phyloP scores from a whole-genome alignment of 306 rosid genomes.

The Castanea sativa region DNA sequence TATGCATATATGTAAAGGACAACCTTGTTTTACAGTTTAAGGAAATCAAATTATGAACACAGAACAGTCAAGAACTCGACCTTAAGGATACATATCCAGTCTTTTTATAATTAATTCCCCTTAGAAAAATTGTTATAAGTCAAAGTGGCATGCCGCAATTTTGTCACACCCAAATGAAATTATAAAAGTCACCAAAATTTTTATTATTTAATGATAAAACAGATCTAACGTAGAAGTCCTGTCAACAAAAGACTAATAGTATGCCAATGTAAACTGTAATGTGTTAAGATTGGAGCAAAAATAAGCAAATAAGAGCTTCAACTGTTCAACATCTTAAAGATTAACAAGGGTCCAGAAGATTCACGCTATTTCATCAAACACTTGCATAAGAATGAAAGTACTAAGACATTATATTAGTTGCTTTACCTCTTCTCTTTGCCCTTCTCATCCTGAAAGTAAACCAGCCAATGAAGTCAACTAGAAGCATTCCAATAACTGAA shows the following conservation, averaged over 20 bases:
- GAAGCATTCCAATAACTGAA: slow-evolving; percentile 4
- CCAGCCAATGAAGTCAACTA: slow-evolving; percentile 11
- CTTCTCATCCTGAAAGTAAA: not conserved
- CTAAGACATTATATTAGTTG: not conserved
- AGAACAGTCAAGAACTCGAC: too few species aligned
- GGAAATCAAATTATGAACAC: too few species aligned
- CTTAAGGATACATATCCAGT: too few species aligned
- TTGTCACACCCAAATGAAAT: not conserved
- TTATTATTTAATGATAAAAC: too few species aligned
- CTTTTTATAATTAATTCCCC: too few species aligned
- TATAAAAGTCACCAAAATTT: too few species aligned
- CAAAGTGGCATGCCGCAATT: not conserved
- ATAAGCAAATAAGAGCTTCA: not conserved
- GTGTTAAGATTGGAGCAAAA: not conserved
- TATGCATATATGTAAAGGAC: not conserved
- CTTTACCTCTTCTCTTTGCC: slow-evolving; percentile 12
- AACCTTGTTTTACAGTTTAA: not conserved
- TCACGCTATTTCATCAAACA: not conserved
- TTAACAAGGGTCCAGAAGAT: not conserved
- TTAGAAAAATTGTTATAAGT: too few species aligned
- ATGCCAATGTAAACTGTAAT: not conserved
- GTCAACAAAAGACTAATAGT: too few species aligned
- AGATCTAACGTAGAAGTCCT: too few species aligned
- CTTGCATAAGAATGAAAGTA: not conserved
- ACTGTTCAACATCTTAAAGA: not conserved